Percentiles rank a stretch among this genome's conserved stretches.
phyloP scores from a whole-genome alignment of 768 basidiomycete genomes.

The Thelephora ganbajun region DNA sequence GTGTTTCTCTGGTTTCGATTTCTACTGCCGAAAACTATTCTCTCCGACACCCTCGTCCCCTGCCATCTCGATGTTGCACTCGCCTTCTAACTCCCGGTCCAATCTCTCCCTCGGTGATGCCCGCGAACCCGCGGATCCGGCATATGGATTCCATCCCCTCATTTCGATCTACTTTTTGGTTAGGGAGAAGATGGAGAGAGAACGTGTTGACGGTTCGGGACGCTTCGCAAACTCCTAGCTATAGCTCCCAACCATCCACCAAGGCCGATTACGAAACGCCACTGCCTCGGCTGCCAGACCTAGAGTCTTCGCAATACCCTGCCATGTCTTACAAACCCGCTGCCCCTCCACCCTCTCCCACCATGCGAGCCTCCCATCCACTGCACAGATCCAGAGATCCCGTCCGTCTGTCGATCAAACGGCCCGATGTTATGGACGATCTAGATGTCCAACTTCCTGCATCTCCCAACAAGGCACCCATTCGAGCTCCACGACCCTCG shows the following conservation, averaged over 20 bases:
- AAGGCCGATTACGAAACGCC: constrained; percentile 74
- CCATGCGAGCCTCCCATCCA: constrained; percentile 37
- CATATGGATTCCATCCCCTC: constrained; percentile 85
- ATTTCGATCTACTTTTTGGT: constrained; percentile 95
- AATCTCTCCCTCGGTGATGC: constrained; percentile 32
- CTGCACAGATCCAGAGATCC: constrained; percentile 56
- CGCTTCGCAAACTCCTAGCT: constrained; percentile 89
- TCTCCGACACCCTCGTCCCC: constrained; percentile 35
- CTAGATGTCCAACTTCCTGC: constrained; percentile 6
- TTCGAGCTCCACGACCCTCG: constrained; percentile 57
- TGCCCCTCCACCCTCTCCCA: constrained; percentile 41
- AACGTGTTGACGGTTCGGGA: constrained; percentile 85
- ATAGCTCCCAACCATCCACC: constrained; percentile 33
- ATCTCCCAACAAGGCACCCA: constrained; percentile 15
- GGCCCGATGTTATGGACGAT: constrained; percentile 7
- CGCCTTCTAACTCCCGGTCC: constrained; percentile 46
- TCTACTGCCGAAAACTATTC: constrained; percentile 83
- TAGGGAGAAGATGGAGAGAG: constrained; percentile 89
- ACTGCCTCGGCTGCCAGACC: constrained; percentile 67
- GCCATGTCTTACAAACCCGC: constrained; percentile 66
- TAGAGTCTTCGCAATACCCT: constrained; percentile 70
- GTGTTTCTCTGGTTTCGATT: constrained; percentile 93
- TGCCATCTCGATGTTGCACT: constrained; percentile 38
- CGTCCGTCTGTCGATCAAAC: constrained; percentile 30
- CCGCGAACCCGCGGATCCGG: constrained; percentile 59